A percentile compares a stretch with the other conserved stretches of the same genome.
Conservation (phyloP, 1,139 yeast genomes). For the Kluyveromyces sp. region DNA sequence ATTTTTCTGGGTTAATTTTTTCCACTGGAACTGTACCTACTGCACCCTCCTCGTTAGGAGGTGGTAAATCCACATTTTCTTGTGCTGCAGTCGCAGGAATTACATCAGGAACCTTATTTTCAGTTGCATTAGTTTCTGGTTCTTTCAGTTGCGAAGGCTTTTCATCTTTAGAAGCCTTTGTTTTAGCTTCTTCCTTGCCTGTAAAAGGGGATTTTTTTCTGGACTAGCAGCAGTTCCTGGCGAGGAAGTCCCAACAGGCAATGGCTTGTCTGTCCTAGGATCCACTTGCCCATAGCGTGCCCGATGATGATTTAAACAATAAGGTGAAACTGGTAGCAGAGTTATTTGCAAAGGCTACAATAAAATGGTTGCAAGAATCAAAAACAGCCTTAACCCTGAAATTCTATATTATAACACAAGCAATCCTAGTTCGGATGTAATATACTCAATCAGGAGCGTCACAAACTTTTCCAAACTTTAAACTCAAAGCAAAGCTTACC, state of each 20-base stretch:
- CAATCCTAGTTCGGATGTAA: too few species aligned
- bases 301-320: too few species aligned
- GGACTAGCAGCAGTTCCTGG: not conserved
- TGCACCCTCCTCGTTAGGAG: slow-evolving; percentile 22
- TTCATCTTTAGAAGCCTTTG: not conserved
- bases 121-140: not conserved
- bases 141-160: too few species aligned
- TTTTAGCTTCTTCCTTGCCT: not conserved
- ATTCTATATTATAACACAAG: too few species aligned
- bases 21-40: slow-evolving; percentile 26
- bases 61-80: slow-evolving; percentile 16
- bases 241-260: not conserved
- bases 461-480: too few species aligned
- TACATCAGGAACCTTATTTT: slow-evolving; percentile 13
- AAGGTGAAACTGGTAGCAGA: too few species aligned
- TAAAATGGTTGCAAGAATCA: too few species aligned
- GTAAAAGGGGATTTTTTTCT: not conserved
- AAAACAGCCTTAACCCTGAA: too few species aligned
- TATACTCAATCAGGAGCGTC: too few species aligned
- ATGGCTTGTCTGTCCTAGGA: slow-evolving; percentile 1
- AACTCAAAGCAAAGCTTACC: too few species aligned
- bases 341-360: too few species aligned
- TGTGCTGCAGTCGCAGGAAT: slow-evolving; percentile 17
- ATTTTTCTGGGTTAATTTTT: slow-evolving; percentile 20
- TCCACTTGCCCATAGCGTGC: not conserved